phyloP scores from a whole-genome alignment of 345 rosid species.

The Carallia brachiata region DNA sequence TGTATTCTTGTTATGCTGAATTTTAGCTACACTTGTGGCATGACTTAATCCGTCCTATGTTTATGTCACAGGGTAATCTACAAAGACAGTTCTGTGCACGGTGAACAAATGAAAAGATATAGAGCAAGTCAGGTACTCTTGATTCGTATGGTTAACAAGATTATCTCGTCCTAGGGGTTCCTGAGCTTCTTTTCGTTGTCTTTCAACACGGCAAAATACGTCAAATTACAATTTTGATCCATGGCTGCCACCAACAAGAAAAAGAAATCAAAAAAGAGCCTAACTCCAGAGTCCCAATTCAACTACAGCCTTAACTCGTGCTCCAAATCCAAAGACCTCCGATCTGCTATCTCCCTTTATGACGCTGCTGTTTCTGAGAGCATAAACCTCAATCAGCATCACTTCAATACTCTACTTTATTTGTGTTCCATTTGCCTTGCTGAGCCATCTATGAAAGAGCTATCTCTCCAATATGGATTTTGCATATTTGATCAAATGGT shows the following conservation, averaged over 20 bases:
- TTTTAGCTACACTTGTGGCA: too few relatives aligned
- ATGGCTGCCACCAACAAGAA: constrained; percentile 37
- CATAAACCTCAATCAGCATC: constrained; percentile 49
- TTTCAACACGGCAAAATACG: too few relatives aligned
- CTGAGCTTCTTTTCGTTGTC: too few relatives aligned
- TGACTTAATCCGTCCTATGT: too few relatives aligned
- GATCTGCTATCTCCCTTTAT: constrained; percentile 62
- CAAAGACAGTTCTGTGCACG: too few relatives aligned
- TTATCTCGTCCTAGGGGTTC: too few relatives aligned
- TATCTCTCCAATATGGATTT: constrained; percentile 45
- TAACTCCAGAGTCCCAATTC: constrained; percentile 57
- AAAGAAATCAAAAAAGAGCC: constrained; percentile 44
- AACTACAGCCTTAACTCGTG: constrained; percentile 53
- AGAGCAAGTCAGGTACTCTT: too few relatives aligned
- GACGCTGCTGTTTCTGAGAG: constrained; percentile 45
- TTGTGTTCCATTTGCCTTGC: constrained; percentile 56
- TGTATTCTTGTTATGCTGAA: too few relatives aligned
- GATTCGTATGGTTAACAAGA: too few relatives aligned
- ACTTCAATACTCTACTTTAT: constrained; percentile 66
- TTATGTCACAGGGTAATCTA: too few relatives aligned
- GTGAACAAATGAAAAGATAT: too few relatives aligned
- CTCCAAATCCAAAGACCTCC: constrained; percentile 60
- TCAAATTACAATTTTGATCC: too few relatives aligned
- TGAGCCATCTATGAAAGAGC: constrained; percentile 33
- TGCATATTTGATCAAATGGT: constrained; percentile 60